Conservation (phyloP, 75 land plant genomes). For the Chamaecyparis obtusa region DNA sequence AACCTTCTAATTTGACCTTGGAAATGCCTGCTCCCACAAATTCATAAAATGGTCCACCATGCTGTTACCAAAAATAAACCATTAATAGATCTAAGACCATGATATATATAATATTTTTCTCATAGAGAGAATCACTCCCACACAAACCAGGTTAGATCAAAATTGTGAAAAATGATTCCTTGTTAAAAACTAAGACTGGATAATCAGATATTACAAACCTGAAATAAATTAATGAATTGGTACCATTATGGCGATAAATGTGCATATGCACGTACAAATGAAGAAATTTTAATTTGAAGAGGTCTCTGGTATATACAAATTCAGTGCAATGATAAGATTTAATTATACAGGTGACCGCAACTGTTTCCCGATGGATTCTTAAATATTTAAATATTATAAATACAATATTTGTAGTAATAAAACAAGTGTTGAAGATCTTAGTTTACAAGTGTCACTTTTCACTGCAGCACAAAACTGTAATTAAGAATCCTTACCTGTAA, state of each 20-base stretch:
- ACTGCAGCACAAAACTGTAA: too few relatives aligned
- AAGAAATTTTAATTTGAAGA: not conserved
- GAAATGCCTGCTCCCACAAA: slow-evolving; percentile 85
- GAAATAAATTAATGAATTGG: not conserved
- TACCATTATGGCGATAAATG: not conserved
- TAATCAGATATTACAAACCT: too few relatives aligned
- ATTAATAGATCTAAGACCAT: too few relatives aligned
- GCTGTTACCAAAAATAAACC: too few relatives aligned
- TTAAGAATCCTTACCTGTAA: slow-evolving; percentile 54
- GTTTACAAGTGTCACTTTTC: not conserved
- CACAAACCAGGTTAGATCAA: not conserved
- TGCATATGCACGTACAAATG: not conserved
- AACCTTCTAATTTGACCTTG: slow-evolving; percentile 53
- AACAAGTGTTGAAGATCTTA: not conserved
- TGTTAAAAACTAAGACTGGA: too few relatives aligned
- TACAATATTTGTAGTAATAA: too few relatives aligned
- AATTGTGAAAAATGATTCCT: not conserved
- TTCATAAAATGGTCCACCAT: slow-evolving; percentile 83
- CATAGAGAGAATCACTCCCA: not conserved
- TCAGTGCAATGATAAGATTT: not conserved
- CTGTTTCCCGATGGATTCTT: not conserved
- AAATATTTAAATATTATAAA: too few relatives aligned
- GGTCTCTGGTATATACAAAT: not conserved
- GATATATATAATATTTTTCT: too few relatives aligned
- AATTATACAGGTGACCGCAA: not conserved